Evolutionary conservation across 106 monocot species (phyloP), one percentile per base, ranked within the genome.

Genomic region (Amphibolis antarctica): DNA sequence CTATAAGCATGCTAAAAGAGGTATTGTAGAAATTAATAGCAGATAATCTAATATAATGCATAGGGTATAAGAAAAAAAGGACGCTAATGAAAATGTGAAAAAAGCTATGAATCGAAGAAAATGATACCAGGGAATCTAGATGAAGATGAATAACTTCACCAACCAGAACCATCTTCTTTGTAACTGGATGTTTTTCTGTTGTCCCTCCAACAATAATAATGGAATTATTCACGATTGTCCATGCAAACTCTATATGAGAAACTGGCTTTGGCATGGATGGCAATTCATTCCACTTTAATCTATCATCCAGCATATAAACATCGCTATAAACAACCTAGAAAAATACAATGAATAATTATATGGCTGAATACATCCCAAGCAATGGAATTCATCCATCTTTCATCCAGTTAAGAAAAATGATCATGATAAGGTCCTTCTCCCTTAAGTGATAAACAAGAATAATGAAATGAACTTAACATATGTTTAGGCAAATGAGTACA

Each of bases 211-310:
- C 81, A 78, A 94, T 84, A 50, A 94, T 50, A 42, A 94, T 74
- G 14, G 94, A 94, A 77, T 94, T 94, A 54, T 94, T 94, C 21
- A 94, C 89, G 76, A 86, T 61, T 54, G 73, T 70, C 86, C 86
- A 93, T 62, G 93, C 88, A 82, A 93, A 93, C 77, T 93, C 71
- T 53, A 72, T 89, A 64, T 93, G 93, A 2, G 93, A 93, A 83
- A 86, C 79, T 62, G 89, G 93, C 66, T 89, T 93, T 42, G 93
- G 93, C 89, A 93, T 83, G 17, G 83, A 77, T 60, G 89, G 83
- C 60, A 93, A 70, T 71, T 85, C 75, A 49, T 81, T 85, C 89
- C 93, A 93, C 46, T 74, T 55, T 54, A 69, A 46, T 12, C 58
- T 75, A 75, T 86, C 92, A 63, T 85, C 93, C 21, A 89, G 73